Percentiles rank a stretch among this genome's conserved stretches.
Conservation (phyloP, 1,139 yeast species). For the Geotrichum histeridarum region DNA sequence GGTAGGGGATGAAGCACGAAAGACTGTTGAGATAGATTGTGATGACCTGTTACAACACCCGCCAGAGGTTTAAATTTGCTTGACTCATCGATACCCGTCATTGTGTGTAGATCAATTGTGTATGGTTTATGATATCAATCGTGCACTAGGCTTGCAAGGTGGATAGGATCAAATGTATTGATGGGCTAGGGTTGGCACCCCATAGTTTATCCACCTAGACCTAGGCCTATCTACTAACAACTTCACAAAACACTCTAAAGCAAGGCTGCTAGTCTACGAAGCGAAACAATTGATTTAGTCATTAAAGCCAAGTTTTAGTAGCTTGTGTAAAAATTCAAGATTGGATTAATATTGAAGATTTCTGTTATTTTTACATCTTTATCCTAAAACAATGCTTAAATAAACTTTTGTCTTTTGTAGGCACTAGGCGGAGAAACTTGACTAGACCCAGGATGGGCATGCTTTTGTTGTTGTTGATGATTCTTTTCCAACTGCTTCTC, state of each 20-base stretch:
- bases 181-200: too few species aligned
- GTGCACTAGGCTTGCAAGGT: too few species aligned
- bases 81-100: background rate
- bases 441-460: background rate
- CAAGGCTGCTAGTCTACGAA: too few species aligned
- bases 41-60: background rate
- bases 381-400: background rate
- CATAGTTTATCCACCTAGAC: too few species aligned
- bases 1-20: constrained; percentile 37
- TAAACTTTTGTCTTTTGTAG: background rate
- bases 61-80: background rate
- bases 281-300: too few species aligned
- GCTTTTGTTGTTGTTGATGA: constrained; percentile 9
- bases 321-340: background rate
- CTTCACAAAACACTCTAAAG: too few species aligned
- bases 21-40: constrained; percentile 17
- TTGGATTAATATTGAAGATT: background rate
- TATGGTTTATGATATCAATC: background rate
- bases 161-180: too few species aligned
- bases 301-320: too few species aligned
- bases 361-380: too few species aligned
- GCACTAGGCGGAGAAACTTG: background rate
- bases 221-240: too few species aligned
- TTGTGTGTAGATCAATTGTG: background rate
- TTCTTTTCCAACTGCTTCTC: constrained; percentile 12